phyloP scores from a whole-genome alignment of 2,329 filamentous ascomycete species.

The Huntiella decipiens region DNA sequence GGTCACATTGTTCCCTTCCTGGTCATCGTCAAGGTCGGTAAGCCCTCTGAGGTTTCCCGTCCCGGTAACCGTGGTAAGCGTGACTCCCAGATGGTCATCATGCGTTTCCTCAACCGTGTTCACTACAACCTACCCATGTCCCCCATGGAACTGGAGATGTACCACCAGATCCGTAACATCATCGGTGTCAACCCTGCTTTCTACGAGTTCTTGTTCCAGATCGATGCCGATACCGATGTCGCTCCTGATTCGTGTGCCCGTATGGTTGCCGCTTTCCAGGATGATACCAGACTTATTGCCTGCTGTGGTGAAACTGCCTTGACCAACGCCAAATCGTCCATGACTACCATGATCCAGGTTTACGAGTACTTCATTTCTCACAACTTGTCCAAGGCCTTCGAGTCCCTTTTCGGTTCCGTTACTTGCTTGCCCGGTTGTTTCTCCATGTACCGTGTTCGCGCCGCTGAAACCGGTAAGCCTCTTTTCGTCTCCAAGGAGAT shows the following conservation, averaged over 20 bases:
- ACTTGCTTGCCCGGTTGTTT: constrained; percentile 98
- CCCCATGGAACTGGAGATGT: constrained; percentile 91
- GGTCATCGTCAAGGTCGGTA: constrained; percentile 92
- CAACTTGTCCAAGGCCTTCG: constrained; percentile 90
- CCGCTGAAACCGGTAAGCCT: constrained; percentile 84
- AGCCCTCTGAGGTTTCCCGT: constrained; percentile 89
- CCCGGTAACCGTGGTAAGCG: constrained; percentile 96
- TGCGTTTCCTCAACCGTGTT: constrained; percentile 97
- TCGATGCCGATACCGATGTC: constrained; percentile 93
- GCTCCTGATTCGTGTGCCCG: constrained; percentile 76
- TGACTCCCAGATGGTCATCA: constrained; percentile 95
- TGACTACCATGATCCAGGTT: constrained; percentile 97
- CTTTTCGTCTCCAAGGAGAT: constrained; percentile 90
- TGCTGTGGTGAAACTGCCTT: constrained; percentile 89
- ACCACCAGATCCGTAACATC: constrained; percentile 95
- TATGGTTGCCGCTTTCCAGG: constrained; percentile 76
- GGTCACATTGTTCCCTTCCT: constrained; percentile 96
- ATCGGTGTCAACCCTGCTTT: constrained; percentile 97
- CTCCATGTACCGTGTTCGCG: constrained; percentile 94
- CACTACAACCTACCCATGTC: constrained; percentile 97
- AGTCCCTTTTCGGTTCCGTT: constrained; percentile 89
- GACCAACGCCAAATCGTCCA: constrained; percentile 80
- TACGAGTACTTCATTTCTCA: constrained; percentile 99
- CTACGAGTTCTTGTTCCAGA: constrained; percentile 91
- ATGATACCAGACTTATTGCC: constrained; percentile 84